These are phyloP conservation scores for Tuber melanosporum DNA, from an alignment of 495 filamentous ascomycete species.

Conservation along the genomic window DNA sequence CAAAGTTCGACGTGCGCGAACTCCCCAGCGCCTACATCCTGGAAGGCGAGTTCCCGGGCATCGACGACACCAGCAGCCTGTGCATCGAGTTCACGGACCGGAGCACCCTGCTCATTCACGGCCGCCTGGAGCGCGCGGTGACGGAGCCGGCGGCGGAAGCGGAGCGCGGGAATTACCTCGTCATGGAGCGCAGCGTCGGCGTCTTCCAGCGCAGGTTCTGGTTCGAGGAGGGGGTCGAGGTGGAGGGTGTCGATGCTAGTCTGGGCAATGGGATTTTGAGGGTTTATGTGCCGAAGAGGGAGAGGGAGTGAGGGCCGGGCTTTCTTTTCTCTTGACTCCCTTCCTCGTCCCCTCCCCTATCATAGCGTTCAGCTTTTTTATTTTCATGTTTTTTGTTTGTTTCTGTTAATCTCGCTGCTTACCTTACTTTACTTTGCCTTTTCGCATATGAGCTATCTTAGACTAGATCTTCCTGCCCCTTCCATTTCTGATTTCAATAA, in stretches of 20 bases:
- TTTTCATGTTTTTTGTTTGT: background rate
- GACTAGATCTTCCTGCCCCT: background rate
- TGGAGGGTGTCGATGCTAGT: slow-evolving; percentile 69
- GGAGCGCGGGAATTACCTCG: slow-evolving; percentile 41
- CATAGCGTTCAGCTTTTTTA: background rate
- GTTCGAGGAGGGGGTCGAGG: slow-evolving; percentile 70
- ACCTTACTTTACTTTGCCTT: background rate
- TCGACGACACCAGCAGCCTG: slow-evolving; percentile 60
- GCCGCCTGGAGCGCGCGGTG: slow-evolving; percentile 55
- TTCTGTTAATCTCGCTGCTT: background rate
- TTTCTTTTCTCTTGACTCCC: background rate
- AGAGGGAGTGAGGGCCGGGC: slow-evolving; percentile 45
- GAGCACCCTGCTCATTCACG: slow-evolving; percentile 68
- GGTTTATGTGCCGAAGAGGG: slow-evolving; percentile 70
- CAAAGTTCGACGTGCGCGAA: slow-evolving; percentile 79
- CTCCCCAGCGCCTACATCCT: slow-evolving; percentile 63
- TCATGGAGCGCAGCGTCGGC: slow-evolving; percentile 70
- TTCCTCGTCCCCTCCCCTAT: background rate
- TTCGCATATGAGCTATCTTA: background rate
- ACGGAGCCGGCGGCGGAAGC: slow-evolving; percentile 27
- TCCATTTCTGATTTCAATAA: background rate
- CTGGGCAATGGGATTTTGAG: slow-evolving; percentile 70
- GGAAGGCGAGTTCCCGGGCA: slow-evolving; percentile 80
- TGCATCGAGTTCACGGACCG: slow-evolving; percentile 78
- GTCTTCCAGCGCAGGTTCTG: slow-evolving; percentile 73